Conservation (phyloP, 164 flowering plant genomes). For the Protea cynaroides region DNA sequence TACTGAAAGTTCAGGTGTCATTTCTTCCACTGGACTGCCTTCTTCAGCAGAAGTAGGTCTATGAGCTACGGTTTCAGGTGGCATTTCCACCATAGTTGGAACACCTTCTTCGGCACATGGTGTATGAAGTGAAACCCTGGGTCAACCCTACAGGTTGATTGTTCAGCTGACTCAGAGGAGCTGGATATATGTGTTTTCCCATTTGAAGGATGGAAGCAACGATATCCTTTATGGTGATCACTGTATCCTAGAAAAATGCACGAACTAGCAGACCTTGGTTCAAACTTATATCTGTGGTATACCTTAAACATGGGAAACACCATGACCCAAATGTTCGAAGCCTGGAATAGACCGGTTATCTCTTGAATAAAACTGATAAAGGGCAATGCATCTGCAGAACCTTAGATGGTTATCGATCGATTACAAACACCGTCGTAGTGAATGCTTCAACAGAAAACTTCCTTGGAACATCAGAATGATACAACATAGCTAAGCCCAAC, state of each 20-base stretch:
- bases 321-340: neutral
- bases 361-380: neutral
- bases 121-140: too few species aligned
- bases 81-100: neutral
- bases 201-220: neutral
- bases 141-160: too few species aligned
- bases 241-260: too few species aligned
- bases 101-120: neutral
- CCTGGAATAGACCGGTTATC: neutral
- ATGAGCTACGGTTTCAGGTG: too few species aligned
- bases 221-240: too few species aligned
- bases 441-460: neutral
- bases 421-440: neutral
- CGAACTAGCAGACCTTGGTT: too few species aligned
- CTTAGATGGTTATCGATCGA: neutral
- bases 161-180: neutral
- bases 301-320: neutral
- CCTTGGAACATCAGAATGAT: neutral
- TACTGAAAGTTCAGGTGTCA: neutral
- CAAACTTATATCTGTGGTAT: neutral
- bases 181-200: neutral
- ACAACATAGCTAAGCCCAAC: neutral
- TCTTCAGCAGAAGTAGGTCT: neutral
- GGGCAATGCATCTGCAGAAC: neutral
- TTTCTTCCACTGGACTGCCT: too few species aligned